Conservation (phyloP, 225 moss, liverwort and hornwort genomes). For the Sphagnum contortum region DNA sequence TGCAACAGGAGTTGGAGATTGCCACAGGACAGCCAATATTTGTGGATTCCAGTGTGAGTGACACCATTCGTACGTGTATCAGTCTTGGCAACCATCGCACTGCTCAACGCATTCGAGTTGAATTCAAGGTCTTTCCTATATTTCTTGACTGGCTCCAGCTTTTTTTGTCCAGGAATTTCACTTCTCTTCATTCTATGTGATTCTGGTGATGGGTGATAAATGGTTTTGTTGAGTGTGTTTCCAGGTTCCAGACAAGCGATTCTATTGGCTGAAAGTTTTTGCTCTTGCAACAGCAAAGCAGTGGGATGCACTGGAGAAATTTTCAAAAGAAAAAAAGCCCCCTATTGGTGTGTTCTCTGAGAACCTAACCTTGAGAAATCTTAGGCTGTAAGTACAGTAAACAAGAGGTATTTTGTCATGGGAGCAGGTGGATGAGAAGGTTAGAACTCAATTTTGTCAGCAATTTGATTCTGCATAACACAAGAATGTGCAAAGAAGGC, state of each 20-base stretch:
- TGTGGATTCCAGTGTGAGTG: constrained; percentile 97
- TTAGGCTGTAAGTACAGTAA: no score
- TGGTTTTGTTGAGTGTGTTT: constrained; percentile 2
- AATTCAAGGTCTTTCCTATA: constrained; percentile 62
- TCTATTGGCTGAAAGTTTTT: constrained; percentile 93
- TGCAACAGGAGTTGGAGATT: constrained; percentile 89
- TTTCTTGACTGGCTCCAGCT: not conserved
- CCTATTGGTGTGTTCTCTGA: constrained; percentile 56
- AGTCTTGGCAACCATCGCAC: constrained; percentile 80
- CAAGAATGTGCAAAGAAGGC: no score
- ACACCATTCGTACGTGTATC: constrained; percentile 88
- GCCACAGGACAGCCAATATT: constrained; percentile 87
- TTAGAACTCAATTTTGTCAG: no score
- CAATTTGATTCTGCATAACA: no score
- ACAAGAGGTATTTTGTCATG: no score
- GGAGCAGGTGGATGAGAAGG: no score
- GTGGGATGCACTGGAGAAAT: constrained; percentile 94
- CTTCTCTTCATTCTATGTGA: no score
- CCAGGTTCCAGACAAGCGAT: constrained; percentile 91
- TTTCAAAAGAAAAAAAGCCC: constrained; percentile 92
- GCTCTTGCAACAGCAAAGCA: constrained; percentile 88
- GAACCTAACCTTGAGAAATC: not conserved
- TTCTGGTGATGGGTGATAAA: not conserved
- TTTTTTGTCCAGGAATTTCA: not conserved
- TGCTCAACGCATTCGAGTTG: constrained; percentile 78